These are phyloP conservation scores for Suillus alpinus DNA, from an alignment of 768 basidiomycete species.

Conservation along the genomic window DNA sequence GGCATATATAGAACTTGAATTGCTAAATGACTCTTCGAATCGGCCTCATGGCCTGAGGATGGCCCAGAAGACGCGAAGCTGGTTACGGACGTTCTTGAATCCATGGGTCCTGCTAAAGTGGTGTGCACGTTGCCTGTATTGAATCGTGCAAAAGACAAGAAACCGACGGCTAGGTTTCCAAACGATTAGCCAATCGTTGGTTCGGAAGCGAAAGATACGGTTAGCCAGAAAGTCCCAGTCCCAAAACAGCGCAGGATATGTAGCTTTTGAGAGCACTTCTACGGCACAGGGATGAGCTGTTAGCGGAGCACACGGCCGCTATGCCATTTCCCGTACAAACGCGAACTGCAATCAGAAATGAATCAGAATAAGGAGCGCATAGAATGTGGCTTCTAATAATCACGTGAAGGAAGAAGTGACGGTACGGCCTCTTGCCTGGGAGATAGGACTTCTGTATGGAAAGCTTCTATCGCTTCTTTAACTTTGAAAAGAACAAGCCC, in stretches of 20 bases:
- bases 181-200: background rate
- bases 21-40: background rate
- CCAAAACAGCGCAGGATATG: background rate
- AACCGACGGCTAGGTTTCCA: background rate
- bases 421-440: background rate
- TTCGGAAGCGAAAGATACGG: conserved; percentile 1
- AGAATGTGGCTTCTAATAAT: background rate
- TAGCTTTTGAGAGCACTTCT: background rate
- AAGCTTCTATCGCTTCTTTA: background rate
- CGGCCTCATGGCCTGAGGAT: background rate
- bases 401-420: background rate
- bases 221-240: background rate
- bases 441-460: background rate
- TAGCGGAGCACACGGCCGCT: background rate
- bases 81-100: background rate
- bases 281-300: background rate
- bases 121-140: background rate
- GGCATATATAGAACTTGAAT: background rate
- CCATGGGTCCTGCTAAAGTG: background rate
- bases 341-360: background rate
- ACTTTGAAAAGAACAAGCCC: background rate
- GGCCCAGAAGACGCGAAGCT: background rate
- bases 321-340: background rate
- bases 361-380: background rate
- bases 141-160: background rate